Evolutionary conservation across 2,329 filamentous ascomycete genomes (phyloP).

Genomic region (Stagonosporopsis cucurbitacearum): DNA sequence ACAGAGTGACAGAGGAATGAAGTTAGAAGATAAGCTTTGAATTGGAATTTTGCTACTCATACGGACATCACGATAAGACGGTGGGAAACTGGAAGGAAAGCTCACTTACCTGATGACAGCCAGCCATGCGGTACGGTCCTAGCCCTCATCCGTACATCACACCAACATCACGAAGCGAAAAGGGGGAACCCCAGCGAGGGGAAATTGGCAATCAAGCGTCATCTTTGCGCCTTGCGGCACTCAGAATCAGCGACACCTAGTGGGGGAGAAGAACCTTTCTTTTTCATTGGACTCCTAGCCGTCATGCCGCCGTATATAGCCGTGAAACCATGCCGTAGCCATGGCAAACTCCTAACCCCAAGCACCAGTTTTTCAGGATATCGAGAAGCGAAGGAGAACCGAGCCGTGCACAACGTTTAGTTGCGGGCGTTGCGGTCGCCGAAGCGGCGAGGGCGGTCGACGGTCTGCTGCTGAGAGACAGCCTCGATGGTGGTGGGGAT

Average conservation of each 20-base stretch:
- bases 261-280: constrained; percentile 50
- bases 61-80: not conserved
- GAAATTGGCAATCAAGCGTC: constrained; percentile 89
- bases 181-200: constrained; percentile 20
- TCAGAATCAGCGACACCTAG: constrained; percentile 89
- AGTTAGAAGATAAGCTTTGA: not conserved
- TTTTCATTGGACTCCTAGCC: constrained; percentile 67
- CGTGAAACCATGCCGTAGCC: constrained; percentile 87
- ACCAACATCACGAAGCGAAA: constrained; percentile 11
- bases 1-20: not conserved
- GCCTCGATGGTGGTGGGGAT: constrained; percentile 96
- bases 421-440: constrained; percentile 63
- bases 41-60: not conserved
- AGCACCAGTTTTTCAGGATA: constrained; percentile 63
- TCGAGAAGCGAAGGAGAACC: constrained; percentile 36
- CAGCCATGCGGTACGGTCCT: constrained; percentile 21
- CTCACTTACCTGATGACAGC: constrained; percentile 20
- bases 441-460: constrained; percentile 84
- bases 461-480: constrained; percentile 85
- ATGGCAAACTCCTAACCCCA: constrained; percentile 92
- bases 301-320: constrained; percentile 70
- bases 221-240: constrained; percentile 58
- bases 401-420: constrained; percentile 58
- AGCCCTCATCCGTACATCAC: constrained; percentile 18
- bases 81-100: not conserved